Evolutionary conservation across 805 yeast species (phyloP).

Genomic region (Pichia manshurica): DNA sequence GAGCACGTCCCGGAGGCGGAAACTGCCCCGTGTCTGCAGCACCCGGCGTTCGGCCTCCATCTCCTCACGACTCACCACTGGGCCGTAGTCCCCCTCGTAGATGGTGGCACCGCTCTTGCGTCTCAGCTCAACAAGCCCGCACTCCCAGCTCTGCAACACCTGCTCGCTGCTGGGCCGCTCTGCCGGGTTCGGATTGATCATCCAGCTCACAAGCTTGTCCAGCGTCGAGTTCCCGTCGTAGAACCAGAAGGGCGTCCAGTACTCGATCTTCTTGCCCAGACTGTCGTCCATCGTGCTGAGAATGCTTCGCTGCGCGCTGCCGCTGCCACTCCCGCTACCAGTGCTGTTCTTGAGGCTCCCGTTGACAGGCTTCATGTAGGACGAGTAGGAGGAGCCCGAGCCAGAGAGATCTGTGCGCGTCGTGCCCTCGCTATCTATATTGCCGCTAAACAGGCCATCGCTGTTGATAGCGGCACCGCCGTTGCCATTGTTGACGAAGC

Average conservation of each 20-base stretch:
- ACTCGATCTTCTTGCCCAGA: constrained; percentile 4
- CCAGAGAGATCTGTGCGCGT: background rate
- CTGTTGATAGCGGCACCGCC: background rate
- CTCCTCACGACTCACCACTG: constrained; percentile 32
- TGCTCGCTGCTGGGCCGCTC: constrained; percentile 75
- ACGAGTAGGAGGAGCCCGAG: background rate
- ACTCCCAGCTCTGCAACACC: constrained; percentile 66
- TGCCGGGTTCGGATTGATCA: constrained; percentile 81
- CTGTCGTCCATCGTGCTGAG: background rate
- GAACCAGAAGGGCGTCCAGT: constrained; percentile 83
- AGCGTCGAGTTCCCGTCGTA: constrained; percentile 64
- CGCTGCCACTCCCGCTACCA: background rate
- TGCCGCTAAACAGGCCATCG: background rate
- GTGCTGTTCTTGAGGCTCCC: background rate
- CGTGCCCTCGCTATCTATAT: background rate
- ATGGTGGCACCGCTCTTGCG: constrained; percentile 91
- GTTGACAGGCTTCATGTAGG: background rate
- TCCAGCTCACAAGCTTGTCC: constrained; percentile 77
- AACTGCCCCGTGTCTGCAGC: constrained; percentile 3
- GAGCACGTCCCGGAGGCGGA: constrained; percentile 1
- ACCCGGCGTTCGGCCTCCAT: constrained; percentile 29
- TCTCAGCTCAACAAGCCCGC: constrained; percentile 68
- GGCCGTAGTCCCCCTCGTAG: constrained; percentile 94
- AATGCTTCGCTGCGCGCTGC: background rate
- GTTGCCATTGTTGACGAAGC: constrained; percentile 12